Percentiles rank a stretch among this genome's conserved stretches.
These are phyloP conservation scores for Pseudogymnoascus verrucosus DNA, from an alignment of 2,329 filamentous ascomycete genomes.

Conservation along the genomic window DNA sequence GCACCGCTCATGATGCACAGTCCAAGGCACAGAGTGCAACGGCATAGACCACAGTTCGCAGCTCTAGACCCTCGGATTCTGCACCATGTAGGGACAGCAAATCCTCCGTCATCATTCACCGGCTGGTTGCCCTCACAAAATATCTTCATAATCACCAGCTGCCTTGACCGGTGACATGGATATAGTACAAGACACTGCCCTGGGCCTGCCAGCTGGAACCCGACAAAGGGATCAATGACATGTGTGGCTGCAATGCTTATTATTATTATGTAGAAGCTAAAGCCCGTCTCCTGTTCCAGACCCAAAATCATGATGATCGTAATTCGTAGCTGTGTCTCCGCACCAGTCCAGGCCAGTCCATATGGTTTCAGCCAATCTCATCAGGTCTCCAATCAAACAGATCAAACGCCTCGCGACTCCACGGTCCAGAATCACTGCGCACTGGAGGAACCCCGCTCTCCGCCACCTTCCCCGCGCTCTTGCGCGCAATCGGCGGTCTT, in stretches of 20 bases:
- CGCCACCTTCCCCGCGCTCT: not conserved
- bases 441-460: not conserved
- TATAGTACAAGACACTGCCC: not conserved
- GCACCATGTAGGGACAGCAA: not conserved
- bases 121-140: not conserved
- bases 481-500: not conserved
- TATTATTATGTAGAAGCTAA: slow-evolving; percentile 6
- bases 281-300: not conserved
- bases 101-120: not conserved
- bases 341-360: slow-evolving; percentile 1
- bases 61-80: not conserved
- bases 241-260: slow-evolving; percentile 4
- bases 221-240: not conserved
- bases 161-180: slow-evolving; percentile 5
- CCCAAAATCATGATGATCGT: not conserved
- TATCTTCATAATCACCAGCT: not conserved
- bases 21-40: not conserved
- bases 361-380: not conserved
- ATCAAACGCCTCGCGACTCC: slow-evolving; percentile 62
- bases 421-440: slow-evolving; percentile 37
- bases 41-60: not conserved
- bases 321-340: not conserved
- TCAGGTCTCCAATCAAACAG: slow-evolving; percentile 53
- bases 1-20: not conserved
- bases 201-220: not conserved